Evolutionary conservation across 2,329 filamentous ascomycete species (phyloP), one percentile per base, ranked within the genome.

Genomic region (Juglanconis oblonga): DNA sequence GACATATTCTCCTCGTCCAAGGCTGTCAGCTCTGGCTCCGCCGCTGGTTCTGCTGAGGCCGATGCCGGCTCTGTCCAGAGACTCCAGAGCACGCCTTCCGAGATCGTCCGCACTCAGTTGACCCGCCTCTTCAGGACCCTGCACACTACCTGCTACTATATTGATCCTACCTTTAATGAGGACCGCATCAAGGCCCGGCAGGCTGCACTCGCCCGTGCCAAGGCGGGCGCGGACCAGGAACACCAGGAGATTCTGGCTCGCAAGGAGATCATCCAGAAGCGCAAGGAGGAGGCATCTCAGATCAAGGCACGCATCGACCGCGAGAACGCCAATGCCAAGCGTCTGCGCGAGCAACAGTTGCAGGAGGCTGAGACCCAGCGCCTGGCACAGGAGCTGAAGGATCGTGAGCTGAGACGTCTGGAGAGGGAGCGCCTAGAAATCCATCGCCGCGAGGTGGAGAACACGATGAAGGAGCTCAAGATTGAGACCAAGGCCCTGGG

Each of bases 1-100:
- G 95, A 99, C 74, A 92, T 99, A 66, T 98, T 99, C 82, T 97
- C 95, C 40, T 97, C 95, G 14, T 88, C 93, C 71, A 98, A 97
- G 82, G 91, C 94, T 66, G 85, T 92, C 63, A 91, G 96, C 76
- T 83, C 90, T 64, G 92, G 93, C 64, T 92, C 92, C 67, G 86
- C 83, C 59, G 87, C 91, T 64, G 93, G 93, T 62, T 97, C 94
- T 58, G 91, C 94, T 51, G 95, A 98, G 78, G 85, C 81, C 65
- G 93, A 97, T 72, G 83, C 85, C 58, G 88, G 89, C 70, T 90
- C 90, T 54, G 91, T 98, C 42, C 95, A 99, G 80, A 90, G 93
- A 69, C 87, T 99, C 52, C 95, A 99, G 81, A 97, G 92, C 81
- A 99, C 95, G 2, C 95, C 95, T 45, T 94, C 95, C 6, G 95